Evolutionary conservation across 805 yeast species (phyloP), one percentile per base, ranked within the genome.

Genomic region (Schwanniomyces yamadae): DNA sequence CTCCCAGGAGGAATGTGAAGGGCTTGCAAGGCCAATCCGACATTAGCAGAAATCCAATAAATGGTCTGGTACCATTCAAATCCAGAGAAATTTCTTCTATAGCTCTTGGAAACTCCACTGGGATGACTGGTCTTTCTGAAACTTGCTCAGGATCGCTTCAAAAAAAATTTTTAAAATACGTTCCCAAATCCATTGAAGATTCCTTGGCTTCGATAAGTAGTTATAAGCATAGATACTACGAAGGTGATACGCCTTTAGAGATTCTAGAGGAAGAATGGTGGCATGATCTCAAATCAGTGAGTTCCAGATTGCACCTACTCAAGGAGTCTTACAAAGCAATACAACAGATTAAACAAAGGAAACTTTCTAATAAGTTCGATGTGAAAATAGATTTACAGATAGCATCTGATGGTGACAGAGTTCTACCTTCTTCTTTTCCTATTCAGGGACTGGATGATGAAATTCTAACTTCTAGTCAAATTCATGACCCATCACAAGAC

Each of bases 251-350:
- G n/a, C n/a, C 29, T 21, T 10, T 28, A 19, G 18, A 24, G 15
- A 10, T 19, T 14, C 24, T 47, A 6, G 59, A 55, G 28, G 32
- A 37, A 8, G 46, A 40, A 11, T 62, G 68, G 68, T 28, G 44
- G 31, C 34, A 42, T 11, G 50, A 55, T 42, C 39, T 54, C 6
- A 42, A 44, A 29, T 41, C 43, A 27, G 55, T 62, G 4, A 43
- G 55, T 33, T 57, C 57, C 25, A 36, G 63, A 30, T 40, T 62
- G 17, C 53, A 50, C 31, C 43, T 58, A 15, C 47, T 63, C 23
- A 52, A 51, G 31, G 66, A 59, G 30, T 46, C 54, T 2, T 59
- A 57, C 37, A 49, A 44, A 28, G 38, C 60, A 2, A 46, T 60
- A 4, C 61, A 51, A 22, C 25, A 41, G 6, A 36, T 54, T 28